Evolutionary conservation across 345 rosid genomes (phyloP).

Genomic region (Pugionium dolabratum): DNA sequence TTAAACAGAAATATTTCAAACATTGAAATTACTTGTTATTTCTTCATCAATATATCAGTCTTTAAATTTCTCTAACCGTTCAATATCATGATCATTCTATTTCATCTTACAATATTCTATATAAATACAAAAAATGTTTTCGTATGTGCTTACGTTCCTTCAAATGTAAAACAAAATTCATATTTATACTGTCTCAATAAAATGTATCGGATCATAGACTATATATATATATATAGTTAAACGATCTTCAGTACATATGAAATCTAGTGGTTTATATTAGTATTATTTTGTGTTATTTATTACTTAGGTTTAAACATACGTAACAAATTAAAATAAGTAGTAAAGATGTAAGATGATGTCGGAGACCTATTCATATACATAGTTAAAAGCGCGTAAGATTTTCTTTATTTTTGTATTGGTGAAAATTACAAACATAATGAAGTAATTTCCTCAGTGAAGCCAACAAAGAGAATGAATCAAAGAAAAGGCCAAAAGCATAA

Average conservation of each 20-base stretch:
- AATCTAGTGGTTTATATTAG: neutral
- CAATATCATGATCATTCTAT: neutral
- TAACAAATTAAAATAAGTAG: neutral
- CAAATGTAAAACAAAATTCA: neutral
- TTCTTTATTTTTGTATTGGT: neutral
- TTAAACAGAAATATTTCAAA: neutral
- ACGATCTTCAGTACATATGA: neutral
- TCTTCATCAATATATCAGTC: neutral
- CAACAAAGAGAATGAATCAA: slow-evolving; percentile 10
- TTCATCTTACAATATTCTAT: too few relatives aligned
- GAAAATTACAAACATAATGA: slow-evolving; percentile 7
- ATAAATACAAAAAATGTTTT: neutral
- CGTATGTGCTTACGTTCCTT: slow-evolving; percentile 4
- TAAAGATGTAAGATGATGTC: slow-evolving; percentile 18
- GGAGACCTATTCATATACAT: slow-evolving; percentile 19
- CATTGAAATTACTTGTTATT: neutral
- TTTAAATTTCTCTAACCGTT: neutral
- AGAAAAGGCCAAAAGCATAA: slow-evolving; percentile 10
- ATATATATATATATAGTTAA: neutral
- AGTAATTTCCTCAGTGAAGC: slow-evolving; percentile 1
- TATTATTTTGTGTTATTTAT: neutral
- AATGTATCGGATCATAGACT: neutral
- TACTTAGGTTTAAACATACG: neutral
- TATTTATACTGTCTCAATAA: slow-evolving; percentile 1
- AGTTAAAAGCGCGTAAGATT: slow-evolving; percentile 3